phyloP scores from a whole-genome alignment of 208 protist genomes.

The Crithidia acanthocephali region DNA sequence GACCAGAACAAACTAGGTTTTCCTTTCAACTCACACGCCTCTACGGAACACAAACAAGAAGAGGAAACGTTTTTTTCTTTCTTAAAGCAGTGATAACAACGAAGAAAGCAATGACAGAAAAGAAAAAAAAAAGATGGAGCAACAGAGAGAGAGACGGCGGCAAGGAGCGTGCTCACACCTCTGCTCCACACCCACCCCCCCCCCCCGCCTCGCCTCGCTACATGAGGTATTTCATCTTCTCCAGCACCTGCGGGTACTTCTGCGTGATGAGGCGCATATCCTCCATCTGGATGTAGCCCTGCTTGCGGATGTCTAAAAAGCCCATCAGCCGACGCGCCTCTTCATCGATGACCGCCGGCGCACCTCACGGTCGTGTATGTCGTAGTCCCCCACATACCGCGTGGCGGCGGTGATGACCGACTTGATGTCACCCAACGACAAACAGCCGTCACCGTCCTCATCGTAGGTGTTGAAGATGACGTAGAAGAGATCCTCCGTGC shows the following conservation, averaged over 20 bases:
- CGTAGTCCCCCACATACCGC: slow-evolving; percentile 88
- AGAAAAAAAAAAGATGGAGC: background rate
- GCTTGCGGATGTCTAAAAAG: slow-evolving; percentile 84
- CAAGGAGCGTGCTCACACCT: background rate
- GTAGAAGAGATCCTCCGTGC: slow-evolving; percentile 87
- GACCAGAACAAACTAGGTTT: too few relatives aligned
- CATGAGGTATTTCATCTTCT: slow-evolving; percentile 93
- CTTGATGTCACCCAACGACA: slow-evolving; percentile 85
- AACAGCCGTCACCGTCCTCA: slow-evolving; percentile 89
- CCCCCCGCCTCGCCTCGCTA: background rate
- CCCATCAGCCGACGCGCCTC: slow-evolving; percentile 82
- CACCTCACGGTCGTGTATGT: slow-evolving; percentile 79
- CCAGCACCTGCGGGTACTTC: slow-evolving; percentile 87
- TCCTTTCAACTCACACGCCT: too few relatives aligned
- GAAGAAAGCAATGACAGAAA: slow-evolving; percentile 5
- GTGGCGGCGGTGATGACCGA: slow-evolving; percentile 90
- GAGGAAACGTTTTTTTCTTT: too few relatives aligned
- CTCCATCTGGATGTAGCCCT: slow-evolving; percentile 70
- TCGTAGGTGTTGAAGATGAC: slow-evolving; percentile 95
- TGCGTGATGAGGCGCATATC: slow-evolving; percentile 83
- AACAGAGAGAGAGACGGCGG: background rate
- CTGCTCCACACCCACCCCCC: background rate
- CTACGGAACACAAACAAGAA: background rate
- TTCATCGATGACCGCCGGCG: slow-evolving; percentile 74
- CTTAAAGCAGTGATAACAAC: background rate